Base-by-base conservation (phyloP, 345 rosid genomes). In the Populus nigra region DNA sequence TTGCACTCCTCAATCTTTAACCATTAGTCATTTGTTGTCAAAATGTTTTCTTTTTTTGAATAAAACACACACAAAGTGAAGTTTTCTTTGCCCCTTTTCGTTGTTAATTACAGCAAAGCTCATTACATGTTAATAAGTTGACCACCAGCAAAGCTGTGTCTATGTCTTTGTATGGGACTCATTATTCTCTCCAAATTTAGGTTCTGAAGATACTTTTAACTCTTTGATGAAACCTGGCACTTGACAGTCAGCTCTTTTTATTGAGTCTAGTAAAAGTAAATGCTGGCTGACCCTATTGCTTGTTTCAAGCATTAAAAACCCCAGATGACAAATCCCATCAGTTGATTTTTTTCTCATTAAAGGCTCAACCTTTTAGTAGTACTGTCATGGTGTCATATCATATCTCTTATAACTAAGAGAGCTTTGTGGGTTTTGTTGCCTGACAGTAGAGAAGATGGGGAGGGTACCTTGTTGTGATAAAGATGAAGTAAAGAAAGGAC, bases 401-500 rank as follows among this genome's bases (percentile, higher is more conserved):
- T 15, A 47, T 47, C 53, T 25, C n/a, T 20, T 38, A 43, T 22
- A 65, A 66, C 62, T 65, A 18, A 49, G n/a, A 47, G 31, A 11
- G 50, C 31, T 16, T 17, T 13, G 16, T 17, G 23, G 71, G n/a
- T 20, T 68, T 20, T 22, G 5, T 9, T 11, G 5, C 3, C 59
- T 53, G 50, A 29, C 17, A 12, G 27, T 2, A 25, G 29, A 3
- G 35, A 39, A 63, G 41, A 82, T 82, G 85, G 85, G 85, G 59
- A 82, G 85, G 70, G 71, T 70, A 22, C 85, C 85, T 1, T 78
- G 85, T 45, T 82, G 85, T 66, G 82, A 82, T 15, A 78, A 82
- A 81, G 78, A 82, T 35, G 85, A 82, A 16, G 72, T 82, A 74
- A 82, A 82, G 82, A 78, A 78, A 75, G 85, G 85, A 4, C 85